Percentiles rank a stretch among this genome's conserved stretches.
Conservation (phyloP, 2,329 filamentous ascomycete genomes). For the Polytolypa hystricis region DNA sequence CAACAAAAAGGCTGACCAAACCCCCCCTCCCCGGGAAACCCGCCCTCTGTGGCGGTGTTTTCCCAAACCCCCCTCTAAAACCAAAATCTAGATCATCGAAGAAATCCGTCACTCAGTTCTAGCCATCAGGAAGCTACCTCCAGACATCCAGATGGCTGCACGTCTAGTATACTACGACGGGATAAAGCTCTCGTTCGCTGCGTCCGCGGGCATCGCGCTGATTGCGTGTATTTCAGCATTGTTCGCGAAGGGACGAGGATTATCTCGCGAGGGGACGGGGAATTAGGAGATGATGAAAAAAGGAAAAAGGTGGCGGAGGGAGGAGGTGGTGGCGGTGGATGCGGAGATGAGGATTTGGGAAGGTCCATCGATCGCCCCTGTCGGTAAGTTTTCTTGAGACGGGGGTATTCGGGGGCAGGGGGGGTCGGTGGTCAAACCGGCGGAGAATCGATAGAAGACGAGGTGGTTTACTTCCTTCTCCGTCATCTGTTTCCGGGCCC, state of each 20-base stretch:
- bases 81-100: constrained; percentile 43
- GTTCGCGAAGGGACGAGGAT: constrained; percentile 29
- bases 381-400: too few relatives aligned
- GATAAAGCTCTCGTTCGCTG: constrained; percentile 45
- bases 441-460: too few relatives aligned
- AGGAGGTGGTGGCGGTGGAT: not conserved
- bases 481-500: too few relatives aligned
- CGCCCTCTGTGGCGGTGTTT: too few relatives aligned
- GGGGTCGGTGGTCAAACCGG: too few relatives aligned
- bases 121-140: constrained; percentile 43
- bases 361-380: too few relatives aligned
- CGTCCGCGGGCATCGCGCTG: constrained; percentile 42
- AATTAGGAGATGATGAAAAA: constrained; percentile 4
- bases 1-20: constrained; percentile 14
- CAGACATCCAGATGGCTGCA: constrained; percentile 46
- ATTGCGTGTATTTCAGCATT: constrained; percentile 40
- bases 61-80: too few relatives aligned
- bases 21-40: too few relatives aligned
- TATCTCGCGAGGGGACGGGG: not conserved
- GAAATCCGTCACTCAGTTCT: constrained; percentile 52
- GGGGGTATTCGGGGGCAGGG: too few relatives aligned
- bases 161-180: constrained; percentile 51
- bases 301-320: constrained; percentile 1
- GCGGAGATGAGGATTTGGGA: not conserved
- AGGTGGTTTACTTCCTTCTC: too few relatives aligned